phyloP scores from a whole-genome alignment of 306 rosid genomes.

The Echinosophora koreensis region DNA sequence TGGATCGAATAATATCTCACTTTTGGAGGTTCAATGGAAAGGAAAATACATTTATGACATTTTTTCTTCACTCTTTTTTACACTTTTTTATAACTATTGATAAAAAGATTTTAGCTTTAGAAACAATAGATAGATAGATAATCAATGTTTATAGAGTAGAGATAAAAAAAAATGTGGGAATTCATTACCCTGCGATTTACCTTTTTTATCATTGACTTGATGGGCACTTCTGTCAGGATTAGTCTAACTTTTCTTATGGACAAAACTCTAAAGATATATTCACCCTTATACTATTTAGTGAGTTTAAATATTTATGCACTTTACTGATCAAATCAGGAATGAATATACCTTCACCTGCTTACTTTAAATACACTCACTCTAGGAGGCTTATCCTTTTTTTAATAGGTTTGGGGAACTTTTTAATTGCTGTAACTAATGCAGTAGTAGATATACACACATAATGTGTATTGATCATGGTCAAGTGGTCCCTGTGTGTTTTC shows the following conservation, averaged over 20 bases:
- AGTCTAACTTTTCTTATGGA: not conserved
- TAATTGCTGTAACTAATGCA: conserved; percentile 45
- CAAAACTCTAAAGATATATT: too few relatives aligned
- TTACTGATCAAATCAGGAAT: too few relatives aligned
- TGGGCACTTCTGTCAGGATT: conserved; percentile 45
- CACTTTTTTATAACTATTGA: too few relatives aligned
- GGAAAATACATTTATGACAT: conserved; percentile 18
- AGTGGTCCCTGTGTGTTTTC: conserved; percentile 44
- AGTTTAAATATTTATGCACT: too few relatives aligned
- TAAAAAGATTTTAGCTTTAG: too few relatives aligned
- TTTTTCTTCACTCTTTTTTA: too few relatives aligned
- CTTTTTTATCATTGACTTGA: conserved; percentile 52
- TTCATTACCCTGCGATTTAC: not conserved
- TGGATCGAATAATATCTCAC: conserved; percentile 46
- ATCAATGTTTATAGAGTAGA: too few relatives aligned
- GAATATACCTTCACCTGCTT: too few relatives aligned
- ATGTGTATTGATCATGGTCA: conserved; percentile 32
- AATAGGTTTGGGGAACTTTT: conserved; percentile 41
- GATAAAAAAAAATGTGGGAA: too few relatives aligned
- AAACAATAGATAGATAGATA: too few relatives aligned
- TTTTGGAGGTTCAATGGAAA: conserved; percentile 50
- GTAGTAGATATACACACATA: conserved; percentile 16
- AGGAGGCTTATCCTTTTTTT: not conserved
- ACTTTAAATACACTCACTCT: too few relatives aligned
- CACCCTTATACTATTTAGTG: too few relatives aligned